A percentile compares a stretch with the other conserved stretches of the same genome.
Evolutionary conservation across 768 basidiomycete genomes (phyloP).

Genomic region (Boletus barrowsii): DNA sequence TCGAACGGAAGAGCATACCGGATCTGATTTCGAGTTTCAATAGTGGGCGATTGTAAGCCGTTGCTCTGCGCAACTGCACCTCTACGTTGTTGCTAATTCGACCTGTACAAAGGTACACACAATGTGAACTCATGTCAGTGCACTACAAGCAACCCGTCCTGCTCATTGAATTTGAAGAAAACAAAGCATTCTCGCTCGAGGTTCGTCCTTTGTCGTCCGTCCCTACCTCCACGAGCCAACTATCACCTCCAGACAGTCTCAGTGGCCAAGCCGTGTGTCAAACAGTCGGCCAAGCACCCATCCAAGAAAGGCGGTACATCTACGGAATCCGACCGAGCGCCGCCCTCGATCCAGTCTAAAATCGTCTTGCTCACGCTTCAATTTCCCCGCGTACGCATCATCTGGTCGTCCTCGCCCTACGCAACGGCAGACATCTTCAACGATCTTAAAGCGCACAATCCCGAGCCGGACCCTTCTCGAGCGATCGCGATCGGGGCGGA

Average conservation of each 20-base stretch:
- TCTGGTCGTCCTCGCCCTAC: slow-evolving; percentile 97
- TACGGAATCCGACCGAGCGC: slow-evolving; percentile 31
- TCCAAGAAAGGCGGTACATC: slow-evolving; percentile 43
- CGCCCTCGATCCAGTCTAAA: slow-evolving; percentile 80
- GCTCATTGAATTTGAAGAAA: slow-evolving; percentile 96
- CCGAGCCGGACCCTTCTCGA: slow-evolving; percentile 75
- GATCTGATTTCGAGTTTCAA: slow-evolving; percentile 94
- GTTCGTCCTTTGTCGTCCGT: slow-evolving; percentile 38
- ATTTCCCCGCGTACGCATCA: slow-evolving; percentile 89
- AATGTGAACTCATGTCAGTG: slow-evolving; percentile 95
- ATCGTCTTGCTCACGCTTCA: slow-evolving; percentile 84
- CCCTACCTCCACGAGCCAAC: neutral
- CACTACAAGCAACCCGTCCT: slow-evolving; percentile 94
- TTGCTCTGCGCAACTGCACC: neutral
- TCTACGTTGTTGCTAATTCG: neutral
- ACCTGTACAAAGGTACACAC: slow-evolving; percentile 68
- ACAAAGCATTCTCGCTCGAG: slow-evolving; percentile 90
- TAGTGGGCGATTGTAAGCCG: slow-evolving; percentile 83
- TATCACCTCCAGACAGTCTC: slow-evolving; percentile 47
- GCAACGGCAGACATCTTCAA: slow-evolving; percentile 89
- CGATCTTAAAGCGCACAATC: slow-evolving; percentile 77
- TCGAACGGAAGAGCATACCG: slow-evolving; percentile 92
- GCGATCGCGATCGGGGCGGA: slow-evolving; percentile 83
- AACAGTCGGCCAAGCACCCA: slow-evolving; percentile 52
- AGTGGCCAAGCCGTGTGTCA: slow-evolving; percentile 62